Base-by-base conservation (phyloP, 1,139 yeast genomes). In the Pichia sorboxylosa region DNA sequence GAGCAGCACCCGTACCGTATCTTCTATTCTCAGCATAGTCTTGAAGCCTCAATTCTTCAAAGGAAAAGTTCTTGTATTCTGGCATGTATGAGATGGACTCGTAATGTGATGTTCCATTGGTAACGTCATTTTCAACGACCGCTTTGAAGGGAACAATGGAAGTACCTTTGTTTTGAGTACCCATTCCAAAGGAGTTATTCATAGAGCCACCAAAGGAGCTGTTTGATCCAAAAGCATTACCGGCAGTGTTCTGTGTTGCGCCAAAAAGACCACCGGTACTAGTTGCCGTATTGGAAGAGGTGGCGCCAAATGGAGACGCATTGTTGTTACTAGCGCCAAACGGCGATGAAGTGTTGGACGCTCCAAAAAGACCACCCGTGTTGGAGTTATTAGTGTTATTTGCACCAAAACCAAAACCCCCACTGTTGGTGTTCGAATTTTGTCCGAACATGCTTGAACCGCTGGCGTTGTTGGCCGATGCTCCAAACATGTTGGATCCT, bases 41-140 rank as follows among this genome's bases (percentile, higher is more conserved):
- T 55, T 81, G 90, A 46, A 71, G 61, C 54, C 99, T 69, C 56
- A 90, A 67, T 54, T 90, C 98, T 55, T 87, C 96, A 48, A 78
- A 71, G 1, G 94, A 81, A 48, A 59, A 82, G 48, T 75, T 75
- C 44, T 69, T 66, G 54, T 90, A 90, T 50, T 84, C 94, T 11
- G 94, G 94, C 97, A 90, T 87, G 27, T 83, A 70, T 15, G 81
- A 64, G 41, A 92, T 76, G 46, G 75, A 76, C 52, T 87, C 85
- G 55, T 67, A 90, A 30, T 68, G 74, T 22, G 72, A 70, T 2
- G 68, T 62, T 11, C 51, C 65, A 29, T 73, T 63, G 3, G 71
- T 61, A 14, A 74, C 57, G 48, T 90, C 98, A 51, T 81, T 82
- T 52, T 90, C 97, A 26, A 64, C 61, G 40, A 55, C 64, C 2